Evolutionary conservation across 345 rosid species (phyloP).

Genomic region (Acer negundo): DNA sequence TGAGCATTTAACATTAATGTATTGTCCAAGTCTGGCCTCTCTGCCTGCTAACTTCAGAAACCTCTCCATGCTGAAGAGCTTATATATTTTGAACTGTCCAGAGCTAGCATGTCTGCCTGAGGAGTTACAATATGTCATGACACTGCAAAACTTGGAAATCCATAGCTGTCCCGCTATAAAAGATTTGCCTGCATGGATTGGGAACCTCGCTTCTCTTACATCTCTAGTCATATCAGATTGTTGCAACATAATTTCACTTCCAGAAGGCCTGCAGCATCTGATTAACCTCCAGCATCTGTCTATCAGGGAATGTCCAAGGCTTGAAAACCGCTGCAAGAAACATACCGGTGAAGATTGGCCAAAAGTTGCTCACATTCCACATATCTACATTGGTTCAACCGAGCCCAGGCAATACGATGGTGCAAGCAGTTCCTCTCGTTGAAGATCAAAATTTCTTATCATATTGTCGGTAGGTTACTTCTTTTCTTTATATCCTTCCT

Average conservation of each 20-base stretch:
- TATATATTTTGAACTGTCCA: constrained; percentile 26
- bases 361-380: constrained; percentile 6
- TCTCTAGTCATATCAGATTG: constrained; percentile 24
- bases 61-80: constrained; percentile 15
- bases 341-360: constrained; percentile 19
- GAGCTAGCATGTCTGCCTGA: constrained; percentile 13
- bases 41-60: constrained; percentile 11
- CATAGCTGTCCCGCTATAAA: constrained; percentile 8
- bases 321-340: constrained; percentile 10
- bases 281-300: constrained; percentile 15
- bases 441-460: background rate
- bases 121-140: constrained; percentile 5
- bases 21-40: constrained; percentile 21
- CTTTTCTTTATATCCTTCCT: background rate
- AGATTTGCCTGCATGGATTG: constrained; percentile 11
- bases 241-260: constrained; percentile 21
- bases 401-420: background rate
- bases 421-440: background rate
- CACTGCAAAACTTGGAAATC: constrained; percentile 22
- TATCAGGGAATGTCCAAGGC: constrained; percentile 24
- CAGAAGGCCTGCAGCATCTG: constrained; percentile 15
- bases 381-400: background rate
- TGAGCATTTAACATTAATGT: constrained; percentile 27
- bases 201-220: constrained; percentile 13
- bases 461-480: background rate